Base-by-base conservation (phyloP, 164 flowering plant genomes). In the Warburgia ugandensis region DNA sequence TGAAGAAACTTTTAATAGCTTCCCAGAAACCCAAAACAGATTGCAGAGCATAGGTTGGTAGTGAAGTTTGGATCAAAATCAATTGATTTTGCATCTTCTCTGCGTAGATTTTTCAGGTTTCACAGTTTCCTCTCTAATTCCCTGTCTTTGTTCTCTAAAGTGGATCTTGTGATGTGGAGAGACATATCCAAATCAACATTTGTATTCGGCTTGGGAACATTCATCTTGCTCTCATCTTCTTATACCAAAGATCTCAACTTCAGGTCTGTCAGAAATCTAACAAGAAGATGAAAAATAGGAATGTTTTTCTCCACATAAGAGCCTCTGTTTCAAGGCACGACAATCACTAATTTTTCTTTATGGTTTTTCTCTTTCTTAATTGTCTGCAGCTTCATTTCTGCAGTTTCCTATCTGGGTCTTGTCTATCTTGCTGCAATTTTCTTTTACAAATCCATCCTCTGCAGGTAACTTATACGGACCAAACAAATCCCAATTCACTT, bases 101-200 rank as follows among this genome's bases (percentile, higher is more conserved):
- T 16, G 2, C 2, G 12, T 29, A 35, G 6, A 43, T 29, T 29
- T 6, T 25, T 23, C 19, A 31, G 36, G n/a, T 7, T 39, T 19
- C 1, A 27, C 19, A 12, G 5, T 35, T 22, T 35, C 29, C 54
- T 50, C 19, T 50, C 12, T 26, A 20, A 45, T 19, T 45, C 39
- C 44, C 22, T 25, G 14, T 27, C 27, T 48, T 19, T 28, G 20
- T 25, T 35, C 14, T 53, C 17, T 48, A 17, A 54, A 88, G 98
- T 78, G 70, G 91, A 91, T 69, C 56, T 91, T 45, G 73, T 91
- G 1, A 83, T 91, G 95, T 91, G 98, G 98, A 88, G 74, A 72
- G 86, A 91, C 56, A 69, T 77, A 32, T 68, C 86, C 8, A 85
- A 65, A 73, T 85, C 98, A 11, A 81, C 90, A 52, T 68, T 88